Percentiles rank a stretch among this genome's conserved stretches.
Evolutionary conservation across 805 yeast genomes (phyloP).

Genomic region (Scheffersomyces amazonensis): DNA sequence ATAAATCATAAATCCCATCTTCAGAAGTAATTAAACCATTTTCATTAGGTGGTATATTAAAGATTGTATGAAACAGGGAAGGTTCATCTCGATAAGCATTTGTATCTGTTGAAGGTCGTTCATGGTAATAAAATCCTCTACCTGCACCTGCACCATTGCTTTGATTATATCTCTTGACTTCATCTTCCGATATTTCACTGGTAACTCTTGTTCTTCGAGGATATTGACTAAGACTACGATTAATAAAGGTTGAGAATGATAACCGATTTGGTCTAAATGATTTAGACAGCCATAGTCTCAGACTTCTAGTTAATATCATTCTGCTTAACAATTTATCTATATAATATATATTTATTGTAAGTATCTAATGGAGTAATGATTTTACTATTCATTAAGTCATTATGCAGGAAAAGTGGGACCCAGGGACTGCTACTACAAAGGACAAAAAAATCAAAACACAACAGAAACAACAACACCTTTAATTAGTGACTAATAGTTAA

Average conservation of each 20-base stretch:
- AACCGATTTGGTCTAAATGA: too few species aligned
- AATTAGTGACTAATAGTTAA: too few species aligned
- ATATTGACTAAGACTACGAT: background rate
- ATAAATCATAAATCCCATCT: slow-evolving; percentile 60
- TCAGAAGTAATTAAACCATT: slow-evolving; percentile 51
- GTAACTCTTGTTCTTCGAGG: slow-evolving; percentile 22
- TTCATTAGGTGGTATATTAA: slow-evolving; percentile 37
- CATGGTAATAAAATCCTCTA: slow-evolving; percentile 21
- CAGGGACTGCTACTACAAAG: too few species aligned
- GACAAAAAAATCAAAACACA: too few species aligned
- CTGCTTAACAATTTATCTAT: too few species aligned
- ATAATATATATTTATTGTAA: too few species aligned
- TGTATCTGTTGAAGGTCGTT: slow-evolving; percentile 23
- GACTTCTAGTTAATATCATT: too few species aligned
- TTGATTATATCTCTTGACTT: slow-evolving; percentile 20
- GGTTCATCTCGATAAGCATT: slow-evolving; percentile 21
- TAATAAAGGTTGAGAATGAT: background rate
- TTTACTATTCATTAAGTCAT: too few species aligned
- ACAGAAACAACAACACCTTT: too few species aligned
- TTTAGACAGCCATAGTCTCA: too few species aligned
- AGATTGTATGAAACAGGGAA: slow-evolving; percentile 28
- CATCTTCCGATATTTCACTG: slow-evolving; percentile 35
- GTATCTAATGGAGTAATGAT: too few species aligned
- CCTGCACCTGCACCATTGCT: slow-evolving; percentile 6
- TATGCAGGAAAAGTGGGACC: too few species aligned